A percentile compares a stretch with the other conserved stretches of the same genome.
Evolutionary conservation across 495 filamentous ascomycete genomes (phyloP).

Genomic region (Neurospora sp.): DNA sequence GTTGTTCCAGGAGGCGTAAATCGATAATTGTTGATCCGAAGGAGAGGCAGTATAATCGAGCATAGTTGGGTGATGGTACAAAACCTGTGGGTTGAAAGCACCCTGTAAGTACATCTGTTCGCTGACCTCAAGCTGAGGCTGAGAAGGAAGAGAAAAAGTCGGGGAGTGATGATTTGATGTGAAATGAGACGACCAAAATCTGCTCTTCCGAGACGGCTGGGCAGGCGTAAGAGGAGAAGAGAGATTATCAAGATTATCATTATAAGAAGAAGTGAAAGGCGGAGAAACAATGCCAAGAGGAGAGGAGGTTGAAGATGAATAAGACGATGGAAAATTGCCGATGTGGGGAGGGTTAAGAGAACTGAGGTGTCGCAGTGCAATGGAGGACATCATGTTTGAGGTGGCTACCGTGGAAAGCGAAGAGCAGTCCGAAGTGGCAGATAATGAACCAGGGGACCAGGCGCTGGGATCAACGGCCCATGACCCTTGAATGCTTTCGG

Average conservation of each 20-base stretch:
- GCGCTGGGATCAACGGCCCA: conserved; percentile 28
- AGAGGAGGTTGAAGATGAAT: conserved; percentile 14
- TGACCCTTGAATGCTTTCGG: conserved; percentile 4
- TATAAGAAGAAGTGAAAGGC: conserved; percentile 1
- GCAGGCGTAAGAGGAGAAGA: conserved; percentile 5
- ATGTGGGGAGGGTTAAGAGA: conserved; percentile 12
- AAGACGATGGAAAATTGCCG: conserved; percentile 15
- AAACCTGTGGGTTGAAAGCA: conserved; percentile 31
- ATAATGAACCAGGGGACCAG: conserved; percentile 22
- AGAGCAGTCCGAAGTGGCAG: conserved; percentile 23
- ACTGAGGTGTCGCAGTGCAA: conserved; percentile 10
- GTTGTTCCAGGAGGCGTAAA: conserved; percentile 31
- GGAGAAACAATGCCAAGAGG: conserved; percentile 5
- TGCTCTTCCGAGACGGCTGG: conserved; percentile 5
- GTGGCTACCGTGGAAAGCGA: conserved; percentile 19
- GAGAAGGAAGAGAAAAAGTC: conserved; percentile 10
- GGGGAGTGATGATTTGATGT: conserved; percentile 9
- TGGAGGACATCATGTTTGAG: conserved; percentile 9
- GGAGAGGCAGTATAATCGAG: conserved; percentile 15
- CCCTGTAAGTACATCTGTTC: conserved; percentile 36
- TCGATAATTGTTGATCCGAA: conserved; percentile 17
- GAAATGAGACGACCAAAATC: conserved; percentile 22
- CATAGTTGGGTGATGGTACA: conserved; percentile 18
- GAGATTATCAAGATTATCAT: conserved; percentile 13
- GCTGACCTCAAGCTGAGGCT: conserved; percentile 10